Evolutionary conservation across 129 eudicot species (phyloP).

Genomic region (Arctium lappa): DNA sequence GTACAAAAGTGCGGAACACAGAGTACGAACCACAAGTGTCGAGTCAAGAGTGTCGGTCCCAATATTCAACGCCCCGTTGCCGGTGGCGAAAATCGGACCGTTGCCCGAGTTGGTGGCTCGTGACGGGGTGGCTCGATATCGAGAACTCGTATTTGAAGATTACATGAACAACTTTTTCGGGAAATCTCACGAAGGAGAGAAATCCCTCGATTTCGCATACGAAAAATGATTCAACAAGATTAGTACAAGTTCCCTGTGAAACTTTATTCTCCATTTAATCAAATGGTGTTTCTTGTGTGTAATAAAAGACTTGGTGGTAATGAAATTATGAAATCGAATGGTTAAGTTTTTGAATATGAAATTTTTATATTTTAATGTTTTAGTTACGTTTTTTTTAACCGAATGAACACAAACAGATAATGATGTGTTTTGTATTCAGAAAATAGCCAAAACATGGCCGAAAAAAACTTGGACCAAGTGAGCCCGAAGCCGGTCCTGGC

Average conservation of each 20-base stretch:
- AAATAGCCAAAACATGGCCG: no score
- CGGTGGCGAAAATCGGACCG: constrained; percentile 34
- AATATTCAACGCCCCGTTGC: constrained; percentile 25
- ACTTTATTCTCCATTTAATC: not conserved
- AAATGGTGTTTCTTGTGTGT: constrained; percentile 8
- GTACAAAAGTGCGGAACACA: constrained; percentile 54
- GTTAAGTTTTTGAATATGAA: no score
- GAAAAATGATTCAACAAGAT: not conserved
- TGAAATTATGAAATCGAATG: not conserved
- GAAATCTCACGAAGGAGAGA: constrained; percentile 45
- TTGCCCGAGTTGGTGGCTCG: constrained; percentile 37
- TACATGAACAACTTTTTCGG: constrained; percentile 35
- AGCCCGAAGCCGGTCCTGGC: no score
- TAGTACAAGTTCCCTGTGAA: not conserved
- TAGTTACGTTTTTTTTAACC: no score
- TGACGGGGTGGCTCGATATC: constrained; percentile 30
- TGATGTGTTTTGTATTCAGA: no score
- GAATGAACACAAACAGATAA: no score
- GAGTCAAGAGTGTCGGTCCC: constrained; percentile 47
- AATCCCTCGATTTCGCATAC: constrained; percentile 36
- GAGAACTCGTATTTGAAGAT: constrained; percentile 26
- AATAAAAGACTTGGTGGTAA: constrained; percentile 1
- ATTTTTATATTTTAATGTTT: no score
- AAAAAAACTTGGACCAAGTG: no score
- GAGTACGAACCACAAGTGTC: constrained; percentile 33